Conservation (phyloP, 225 moss, liverwort and hornwort species). For the Lunularia cruciata region DNA sequence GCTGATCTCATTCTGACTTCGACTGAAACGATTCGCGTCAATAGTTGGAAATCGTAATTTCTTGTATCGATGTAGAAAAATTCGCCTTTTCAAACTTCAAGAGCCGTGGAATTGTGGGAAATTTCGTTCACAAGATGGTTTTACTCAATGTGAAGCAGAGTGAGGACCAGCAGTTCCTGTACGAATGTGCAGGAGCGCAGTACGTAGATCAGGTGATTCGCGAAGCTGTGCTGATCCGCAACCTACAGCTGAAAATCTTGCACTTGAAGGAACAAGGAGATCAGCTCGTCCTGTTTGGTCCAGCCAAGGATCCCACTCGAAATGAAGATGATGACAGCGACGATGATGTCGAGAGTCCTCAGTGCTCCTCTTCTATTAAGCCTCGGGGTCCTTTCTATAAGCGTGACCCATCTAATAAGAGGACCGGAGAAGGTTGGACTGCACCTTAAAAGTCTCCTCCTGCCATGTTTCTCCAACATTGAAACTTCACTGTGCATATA, state of each 20-base stretch:
- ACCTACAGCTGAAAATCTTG: slow-evolving; percentile 61
- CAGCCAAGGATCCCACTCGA: slow-evolving; percentile 60
- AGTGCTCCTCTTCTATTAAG: slow-evolving; percentile 43
- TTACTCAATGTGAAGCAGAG: slow-evolving; percentile 81
- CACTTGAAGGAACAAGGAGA: slow-evolving; percentile 72
- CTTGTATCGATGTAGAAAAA: no score
- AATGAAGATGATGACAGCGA: slow-evolving; percentile 61
- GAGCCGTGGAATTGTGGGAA: no score
- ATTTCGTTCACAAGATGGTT: slow-evolving; percentile 69
- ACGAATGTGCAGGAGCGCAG: slow-evolving; percentile 41
- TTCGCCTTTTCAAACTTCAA: no score
- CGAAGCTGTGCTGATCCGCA: slow-evolving; percentile 59
- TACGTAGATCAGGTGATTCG: slow-evolving; percentile 55
- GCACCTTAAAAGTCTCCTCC: neutral
- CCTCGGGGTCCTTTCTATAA: slow-evolving; percentile 59
- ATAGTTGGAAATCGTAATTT: no score
- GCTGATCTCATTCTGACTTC: no score
- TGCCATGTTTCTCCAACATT: neutral
- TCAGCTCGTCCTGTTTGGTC: slow-evolving; percentile 59
- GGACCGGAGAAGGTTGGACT: slow-evolving; percentile 76
- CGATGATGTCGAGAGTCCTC: slow-evolving; percentile 48
- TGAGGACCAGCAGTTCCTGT: slow-evolving; percentile 79
- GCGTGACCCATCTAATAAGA: slow-evolving; percentile 59
- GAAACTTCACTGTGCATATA: neutral
- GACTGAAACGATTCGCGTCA: no score